phyloP scores from a whole-genome alignment of 2,329 filamentous ascomycete species.

The Epichloe sp. region DNA sequence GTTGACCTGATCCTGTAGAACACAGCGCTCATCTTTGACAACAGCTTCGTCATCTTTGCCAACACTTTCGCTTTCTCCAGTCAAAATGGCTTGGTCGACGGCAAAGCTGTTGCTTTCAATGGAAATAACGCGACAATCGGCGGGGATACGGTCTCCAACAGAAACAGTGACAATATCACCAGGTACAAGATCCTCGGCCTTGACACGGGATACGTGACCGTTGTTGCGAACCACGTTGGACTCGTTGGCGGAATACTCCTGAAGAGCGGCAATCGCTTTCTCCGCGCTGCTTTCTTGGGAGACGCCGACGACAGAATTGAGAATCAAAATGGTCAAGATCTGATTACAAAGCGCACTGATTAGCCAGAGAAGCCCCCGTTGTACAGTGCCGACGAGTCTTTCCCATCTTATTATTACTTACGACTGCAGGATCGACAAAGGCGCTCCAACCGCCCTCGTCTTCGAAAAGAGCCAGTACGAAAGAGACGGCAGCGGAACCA shows the following conservation, averaged over 20 bases:
- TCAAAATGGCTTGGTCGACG: constrained; percentile 92
- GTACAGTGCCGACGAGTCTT: neutral
- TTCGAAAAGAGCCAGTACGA: constrained; percentile 85
- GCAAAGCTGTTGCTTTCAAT: constrained; percentile 97
- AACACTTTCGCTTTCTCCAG: constrained; percentile 95
- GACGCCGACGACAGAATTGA: constrained; percentile 94
- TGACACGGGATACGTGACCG: constrained; percentile 67
- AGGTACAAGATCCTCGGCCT: constrained; percentile 93
- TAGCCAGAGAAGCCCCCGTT: neutral
- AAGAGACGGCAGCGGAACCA: constrained; percentile 84
- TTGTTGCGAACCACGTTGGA: constrained; percentile 79
- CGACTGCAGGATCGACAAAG: constrained; percentile 90
- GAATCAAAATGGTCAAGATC: constrained; percentile 92
- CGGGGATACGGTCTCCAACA: constrained; percentile 86
- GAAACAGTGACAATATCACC: constrained; percentile 82
- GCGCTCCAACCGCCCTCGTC: constrained; percentile 90
- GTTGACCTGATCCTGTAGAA: constrained; percentile 95
- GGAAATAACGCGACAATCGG: constrained; percentile 78
- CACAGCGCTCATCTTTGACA: constrained; percentile 67
- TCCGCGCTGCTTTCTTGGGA: constrained; percentile 98
- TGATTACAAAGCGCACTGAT: constrained; percentile 20
- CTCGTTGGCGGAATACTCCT: constrained; percentile 98
- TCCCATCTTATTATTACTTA: constrained; percentile 35
- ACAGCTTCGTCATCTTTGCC: constrained; percentile 59
- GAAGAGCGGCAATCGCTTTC: constrained; percentile 92